phyloP scores from a whole-genome alignment of 2,329 filamentous ascomycete species.

The Aspergillus japonicus region DNA sequence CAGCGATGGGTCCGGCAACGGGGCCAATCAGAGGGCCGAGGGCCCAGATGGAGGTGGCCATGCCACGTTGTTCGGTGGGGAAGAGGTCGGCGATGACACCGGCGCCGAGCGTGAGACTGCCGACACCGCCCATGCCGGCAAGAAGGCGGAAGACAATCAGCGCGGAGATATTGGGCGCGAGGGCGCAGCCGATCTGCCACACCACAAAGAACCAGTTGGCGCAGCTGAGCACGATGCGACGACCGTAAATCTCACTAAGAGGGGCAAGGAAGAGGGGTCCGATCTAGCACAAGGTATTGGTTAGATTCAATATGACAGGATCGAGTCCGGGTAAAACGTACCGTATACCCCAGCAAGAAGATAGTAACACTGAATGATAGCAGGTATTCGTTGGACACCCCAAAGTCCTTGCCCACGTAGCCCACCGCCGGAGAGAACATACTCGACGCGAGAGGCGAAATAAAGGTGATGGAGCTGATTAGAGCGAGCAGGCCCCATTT shows the following conservation, averaged over 20 bases:
- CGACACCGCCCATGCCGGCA: slow-evolving; percentile 46
- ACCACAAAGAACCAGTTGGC: slow-evolving; percentile 58
- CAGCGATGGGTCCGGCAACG: slow-evolving; percentile 35
- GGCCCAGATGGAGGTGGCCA: slow-evolving; percentile 45
- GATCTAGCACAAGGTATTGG: slow-evolving; percentile 26
- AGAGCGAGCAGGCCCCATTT: slow-evolving; percentile 30
- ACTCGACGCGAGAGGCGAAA: slow-evolving; percentile 35
- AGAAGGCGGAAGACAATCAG: slow-evolving; percentile 66
- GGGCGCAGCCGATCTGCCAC: slow-evolving; percentile 63
- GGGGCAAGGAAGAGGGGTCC: slow-evolving; percentile 66
- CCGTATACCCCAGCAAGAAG: slow-evolving; percentile 31
- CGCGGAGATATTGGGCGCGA: slow-evolving; percentile 55
- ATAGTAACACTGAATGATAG: slow-evolving; percentile 34
- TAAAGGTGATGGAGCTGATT: slow-evolving; percentile 30
- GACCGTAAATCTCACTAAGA: slow-evolving; percentile 63
- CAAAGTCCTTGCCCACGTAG: slow-evolving; percentile 24
- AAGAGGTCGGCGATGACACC: slow-evolving; percentile 50
- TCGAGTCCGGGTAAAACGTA: slow-evolving; percentile 10
- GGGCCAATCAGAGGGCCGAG: slow-evolving; percentile 39
- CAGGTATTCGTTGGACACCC: slow-evolving; percentile 23
- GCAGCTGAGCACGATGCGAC: slow-evolving; percentile 59
- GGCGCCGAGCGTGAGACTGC: slow-evolving; percentile 43
- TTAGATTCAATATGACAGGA: background rate
- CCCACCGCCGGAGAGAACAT: slow-evolving; percentile 32
- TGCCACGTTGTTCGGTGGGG: slow-evolving; percentile 42